Conservation (phyloP, 2,329 filamentous ascomycete genomes). For the Tricladium varicosporioides region DNA sequence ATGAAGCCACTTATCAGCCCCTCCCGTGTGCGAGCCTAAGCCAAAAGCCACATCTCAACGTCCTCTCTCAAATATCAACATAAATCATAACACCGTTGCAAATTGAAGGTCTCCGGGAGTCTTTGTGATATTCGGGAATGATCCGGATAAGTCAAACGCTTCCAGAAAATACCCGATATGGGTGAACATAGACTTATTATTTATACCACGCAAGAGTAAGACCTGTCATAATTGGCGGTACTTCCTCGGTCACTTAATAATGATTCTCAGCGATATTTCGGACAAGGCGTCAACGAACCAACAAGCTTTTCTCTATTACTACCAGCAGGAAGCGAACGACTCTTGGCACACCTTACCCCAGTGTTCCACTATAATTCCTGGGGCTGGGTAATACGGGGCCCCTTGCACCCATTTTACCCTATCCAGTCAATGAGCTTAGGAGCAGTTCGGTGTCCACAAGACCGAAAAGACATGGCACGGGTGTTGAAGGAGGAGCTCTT, state of each 20-base stretch:
- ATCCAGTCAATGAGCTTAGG: not conserved
- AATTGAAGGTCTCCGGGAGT: not conserved
- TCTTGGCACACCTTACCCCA: not conserved
- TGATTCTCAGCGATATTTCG: not conserved
- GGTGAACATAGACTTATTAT: not conserved
- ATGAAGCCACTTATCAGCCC: not conserved
- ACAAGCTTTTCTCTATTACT: not conserved
- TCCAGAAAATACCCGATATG: not conserved
- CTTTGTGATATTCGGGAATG: no score
- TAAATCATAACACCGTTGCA: not conserved
- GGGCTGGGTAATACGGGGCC: not conserved
- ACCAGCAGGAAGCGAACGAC: not conserved
- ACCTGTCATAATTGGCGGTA: slow-evolving; percentile 2
- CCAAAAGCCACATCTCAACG: not conserved
- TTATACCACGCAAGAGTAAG: not conserved
- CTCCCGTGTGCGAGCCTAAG: not conserved
- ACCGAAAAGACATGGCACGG: not conserved
- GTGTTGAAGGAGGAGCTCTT: not conserved
- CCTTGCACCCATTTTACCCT: not conserved
- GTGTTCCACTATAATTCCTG: not conserved
- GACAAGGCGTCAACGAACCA: not conserved
- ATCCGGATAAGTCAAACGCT: no score
- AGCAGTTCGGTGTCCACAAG: not conserved
- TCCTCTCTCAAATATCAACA: not conserved
- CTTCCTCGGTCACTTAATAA: slow-evolving; percentile 1